Evolutionary conservation across 257 asterid genomes (phyloP).

Genomic region (Solanum bukasovii): DNA sequence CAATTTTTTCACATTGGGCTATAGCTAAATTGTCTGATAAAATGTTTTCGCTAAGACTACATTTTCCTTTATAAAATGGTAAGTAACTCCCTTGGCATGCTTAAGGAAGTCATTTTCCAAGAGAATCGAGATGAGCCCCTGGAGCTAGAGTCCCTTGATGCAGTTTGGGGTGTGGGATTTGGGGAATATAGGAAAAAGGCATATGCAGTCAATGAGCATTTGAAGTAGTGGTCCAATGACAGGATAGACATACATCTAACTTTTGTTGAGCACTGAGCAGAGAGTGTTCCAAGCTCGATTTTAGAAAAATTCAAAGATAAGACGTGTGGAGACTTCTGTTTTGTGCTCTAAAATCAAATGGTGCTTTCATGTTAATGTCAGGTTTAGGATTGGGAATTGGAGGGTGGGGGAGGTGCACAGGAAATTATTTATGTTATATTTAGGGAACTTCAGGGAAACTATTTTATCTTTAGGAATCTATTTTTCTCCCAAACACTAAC

Average conservation of each 20-base stretch:
- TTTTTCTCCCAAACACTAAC: background rate
- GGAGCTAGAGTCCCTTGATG: background rate
- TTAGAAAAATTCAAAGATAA: background rate
- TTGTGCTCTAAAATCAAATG: background rate
- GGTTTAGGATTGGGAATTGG: background rate
- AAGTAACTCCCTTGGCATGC: background rate
- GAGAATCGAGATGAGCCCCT: background rate
- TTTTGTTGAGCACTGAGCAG: background rate
- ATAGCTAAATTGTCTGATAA: background rate
- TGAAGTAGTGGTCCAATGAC: background rate
- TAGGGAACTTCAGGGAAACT: background rate
- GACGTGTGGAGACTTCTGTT: background rate
- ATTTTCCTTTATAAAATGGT: background rate
- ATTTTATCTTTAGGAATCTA: background rate
- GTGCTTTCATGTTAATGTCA: background rate
- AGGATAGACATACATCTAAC: background rate
- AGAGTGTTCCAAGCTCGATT: background rate
- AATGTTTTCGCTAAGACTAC: background rate
- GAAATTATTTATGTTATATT: background rate
- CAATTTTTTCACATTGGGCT: background rate
- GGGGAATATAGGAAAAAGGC: background rate
- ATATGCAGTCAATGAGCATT: background rate
- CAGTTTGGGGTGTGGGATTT: too few species aligned
- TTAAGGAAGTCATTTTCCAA: background rate
- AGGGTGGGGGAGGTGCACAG: background rate